These are phyloP conservation scores for Leccinum variabile DNA, from an alignment of 1,284 basidiomycete species.

Conservation along the genomic window DNA sequence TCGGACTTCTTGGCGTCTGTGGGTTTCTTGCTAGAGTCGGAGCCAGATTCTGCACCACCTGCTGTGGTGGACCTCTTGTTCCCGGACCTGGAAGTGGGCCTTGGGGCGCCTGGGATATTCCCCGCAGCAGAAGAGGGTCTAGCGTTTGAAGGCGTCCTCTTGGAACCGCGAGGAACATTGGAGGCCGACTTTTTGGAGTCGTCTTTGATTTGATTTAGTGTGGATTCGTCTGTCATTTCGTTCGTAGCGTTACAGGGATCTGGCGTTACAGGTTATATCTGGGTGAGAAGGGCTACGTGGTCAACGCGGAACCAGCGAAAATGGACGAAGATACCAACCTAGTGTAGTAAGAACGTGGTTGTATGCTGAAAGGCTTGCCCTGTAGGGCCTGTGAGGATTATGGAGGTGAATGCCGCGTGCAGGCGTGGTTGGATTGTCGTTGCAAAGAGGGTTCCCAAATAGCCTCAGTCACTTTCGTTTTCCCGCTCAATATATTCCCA, in stretches of 20 bases:
- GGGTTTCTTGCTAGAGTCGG: slow-evolving; percentile 62
- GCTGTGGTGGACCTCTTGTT: slow-evolving; percentile 53
- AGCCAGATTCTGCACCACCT: slow-evolving; percentile 59
- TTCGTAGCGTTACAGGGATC: slow-evolving; percentile 62
- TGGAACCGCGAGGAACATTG: slow-evolving; percentile 51
- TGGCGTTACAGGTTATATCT: slow-evolving; percentile 46
- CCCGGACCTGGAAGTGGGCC: slow-evolving; percentile 62
- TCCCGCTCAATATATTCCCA: slow-evolving; percentile 31
- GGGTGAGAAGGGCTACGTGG: slow-evolving; percentile 35
- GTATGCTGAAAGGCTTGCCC: slow-evolving; percentile 69
- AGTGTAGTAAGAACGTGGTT: slow-evolving; percentile 45
- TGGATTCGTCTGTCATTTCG: slow-evolving; percentile 81
- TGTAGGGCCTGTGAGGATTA: slow-evolving; percentile 78
- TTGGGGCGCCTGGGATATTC: slow-evolving; percentile 44
- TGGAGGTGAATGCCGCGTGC: slow-evolving; percentile 57
- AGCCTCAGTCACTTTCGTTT: slow-evolving; percentile 19
- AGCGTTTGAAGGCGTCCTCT: slow-evolving; percentile 55
- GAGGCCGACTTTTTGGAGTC: slow-evolving; percentile 56
- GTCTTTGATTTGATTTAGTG: slow-evolving; percentile 59
- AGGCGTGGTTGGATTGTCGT: slow-evolving; percentile 55
- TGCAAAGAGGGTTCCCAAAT: slow-evolving; percentile 28
- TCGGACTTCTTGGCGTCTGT: slow-evolving; percentile 43
- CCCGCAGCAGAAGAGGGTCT: slow-evolving; percentile 48
- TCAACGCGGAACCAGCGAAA: not conserved
- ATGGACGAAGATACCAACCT: slow-evolving; percentile 39